Conservation (phyloP, 2,329 filamentous ascomycete genomes). For the Monosporascus cannonballus region DNA sequence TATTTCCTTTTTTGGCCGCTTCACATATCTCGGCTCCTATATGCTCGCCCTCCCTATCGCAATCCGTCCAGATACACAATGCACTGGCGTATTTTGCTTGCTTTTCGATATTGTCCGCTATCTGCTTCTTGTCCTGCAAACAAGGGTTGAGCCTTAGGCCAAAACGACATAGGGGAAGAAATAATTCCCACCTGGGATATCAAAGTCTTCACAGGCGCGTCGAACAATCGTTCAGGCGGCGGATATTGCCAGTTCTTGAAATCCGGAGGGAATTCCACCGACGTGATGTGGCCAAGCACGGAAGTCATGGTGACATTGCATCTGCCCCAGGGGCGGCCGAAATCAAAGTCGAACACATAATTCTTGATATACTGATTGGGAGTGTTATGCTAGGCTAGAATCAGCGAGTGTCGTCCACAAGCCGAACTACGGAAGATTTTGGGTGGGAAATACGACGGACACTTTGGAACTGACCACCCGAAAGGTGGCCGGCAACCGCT, state of each 20-base stretch:
- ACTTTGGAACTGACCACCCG: conserved; percentile 64
- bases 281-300: conserved; percentile 81
- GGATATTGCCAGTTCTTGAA: conserved; percentile 79
- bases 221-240: conserved; percentile 72
- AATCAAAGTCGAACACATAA: conserved; percentile 86
- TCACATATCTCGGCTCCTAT: conserved; percentile 88
- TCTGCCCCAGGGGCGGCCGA: conserved; percentile 70
- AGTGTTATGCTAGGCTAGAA: conserved; percentile 53
- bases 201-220: conserved; percentile 64
- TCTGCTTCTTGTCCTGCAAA: conserved; percentile 64
- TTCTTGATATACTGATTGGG: conserved; percentile 82
- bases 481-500: conserved; percentile 84
- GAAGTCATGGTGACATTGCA: conserved; percentile 91
- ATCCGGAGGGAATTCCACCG: conserved; percentile 66
- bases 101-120: conserved; percentile 78
- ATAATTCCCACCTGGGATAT: conserved; percentile 54
- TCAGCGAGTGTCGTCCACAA: conserved; percentile 5
- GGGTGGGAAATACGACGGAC: conserved; percentile 42
- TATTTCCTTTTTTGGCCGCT: conserved; percentile 70
- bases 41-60: conserved; percentile 94
- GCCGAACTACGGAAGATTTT: neutral
- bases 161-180: neutral
- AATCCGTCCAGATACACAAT: conserved; percentile 97
- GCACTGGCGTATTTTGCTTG: conserved; percentile 68
- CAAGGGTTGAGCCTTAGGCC: conserved; percentile 8